These are phyloP conservation scores for Didymella sp. DNA, from an alignment of 2,329 filamentous ascomycete genomes.

Conservation along the genomic window DNA sequence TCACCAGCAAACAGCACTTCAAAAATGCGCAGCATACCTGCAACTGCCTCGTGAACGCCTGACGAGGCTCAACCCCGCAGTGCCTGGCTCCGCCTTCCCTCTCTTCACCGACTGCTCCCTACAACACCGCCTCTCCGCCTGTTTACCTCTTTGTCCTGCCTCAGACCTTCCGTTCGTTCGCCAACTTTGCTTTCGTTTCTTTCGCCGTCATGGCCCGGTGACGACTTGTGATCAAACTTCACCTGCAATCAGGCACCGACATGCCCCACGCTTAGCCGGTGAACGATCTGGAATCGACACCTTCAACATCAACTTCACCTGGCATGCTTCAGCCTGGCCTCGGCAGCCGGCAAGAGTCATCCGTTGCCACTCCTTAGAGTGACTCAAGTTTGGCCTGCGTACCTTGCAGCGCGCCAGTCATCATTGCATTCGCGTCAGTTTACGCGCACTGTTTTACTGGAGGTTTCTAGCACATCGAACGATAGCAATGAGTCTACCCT, in stretches of 20 bases:
- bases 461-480: conserved; percentile 2
- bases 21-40: background rate
- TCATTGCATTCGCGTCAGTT: no score
- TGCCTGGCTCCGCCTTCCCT: conserved; percentile 15
- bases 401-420: conserved; percentile 20
- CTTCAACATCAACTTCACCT: conserved; percentile 11
- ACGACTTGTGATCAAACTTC: background rate
- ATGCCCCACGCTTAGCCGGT: conserved; percentile 16
- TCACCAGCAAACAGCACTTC: no score
- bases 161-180: background rate
- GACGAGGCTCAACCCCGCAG: no score
- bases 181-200: background rate
- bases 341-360: background rate
- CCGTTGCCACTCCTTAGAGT: no score
- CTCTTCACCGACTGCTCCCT: conserved; percentile 1
- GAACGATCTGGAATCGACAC: conserved; percentile 5
- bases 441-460: no score
- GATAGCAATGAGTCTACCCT: conserved; percentile 12
- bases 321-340: conserved; percentile 10
- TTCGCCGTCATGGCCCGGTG: background rate
- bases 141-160: background rate
- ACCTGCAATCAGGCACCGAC: conserved; percentile 13
- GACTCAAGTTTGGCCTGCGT: no score
- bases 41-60: conserved; percentile 11
- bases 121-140: conserved; percentile 9